These are phyloP conservation scores for Capsicum pubescens DNA, from an alignment of 257 asterid species.

Conservation along the genomic window DNA sequence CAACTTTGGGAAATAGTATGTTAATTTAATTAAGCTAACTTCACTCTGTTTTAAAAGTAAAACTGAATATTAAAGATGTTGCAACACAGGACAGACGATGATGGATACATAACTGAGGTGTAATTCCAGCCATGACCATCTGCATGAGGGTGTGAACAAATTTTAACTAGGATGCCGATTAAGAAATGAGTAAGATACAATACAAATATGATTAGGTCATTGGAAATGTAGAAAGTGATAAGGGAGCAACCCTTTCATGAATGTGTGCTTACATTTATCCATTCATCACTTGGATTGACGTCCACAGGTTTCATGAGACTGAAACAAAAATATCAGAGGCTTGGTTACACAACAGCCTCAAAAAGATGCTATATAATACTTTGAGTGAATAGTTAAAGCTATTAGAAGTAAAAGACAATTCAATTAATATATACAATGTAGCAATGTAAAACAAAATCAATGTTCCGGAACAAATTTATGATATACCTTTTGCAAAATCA, in stretches of 20 bases:
- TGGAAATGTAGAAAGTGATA: not conserved
- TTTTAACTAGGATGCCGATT: slow-evolving; percentile 30
- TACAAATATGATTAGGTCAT: not conserved
- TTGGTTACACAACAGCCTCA: not conserved
- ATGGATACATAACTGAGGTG: slow-evolving; percentile 95
- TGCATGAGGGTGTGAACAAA: slow-evolving; percentile 51
- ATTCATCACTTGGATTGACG: slow-evolving; percentile 84
- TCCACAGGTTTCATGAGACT: slow-evolving; percentile 96
- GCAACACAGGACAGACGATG: not conserved
- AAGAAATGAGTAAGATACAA: not conserved
- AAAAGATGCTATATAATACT: not conserved
- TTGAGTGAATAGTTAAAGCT: not conserved
- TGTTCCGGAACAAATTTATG: not conserved
- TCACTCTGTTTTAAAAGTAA: not conserved
- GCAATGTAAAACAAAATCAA: slow-evolving; percentile 1
- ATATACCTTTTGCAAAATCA: not conserved
- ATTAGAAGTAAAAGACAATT: not conserved
- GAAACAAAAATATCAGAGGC: slow-evolving; percentile 39
- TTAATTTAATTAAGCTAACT: not conserved
- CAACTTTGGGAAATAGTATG: not conserved
- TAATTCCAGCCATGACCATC: slow-evolving; percentile 88
- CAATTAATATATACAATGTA: not conserved
- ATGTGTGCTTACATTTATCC: slow-evolving; percentile 79
- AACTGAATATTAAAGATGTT: slow-evolving; percentile 1
- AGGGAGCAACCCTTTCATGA: slow-evolving; percentile 23